These are phyloP conservation scores for Plenodomus lindquistii DNA, from an alignment of 2,329 filamentous ascomycete species.

Conservation along the genomic window DNA sequence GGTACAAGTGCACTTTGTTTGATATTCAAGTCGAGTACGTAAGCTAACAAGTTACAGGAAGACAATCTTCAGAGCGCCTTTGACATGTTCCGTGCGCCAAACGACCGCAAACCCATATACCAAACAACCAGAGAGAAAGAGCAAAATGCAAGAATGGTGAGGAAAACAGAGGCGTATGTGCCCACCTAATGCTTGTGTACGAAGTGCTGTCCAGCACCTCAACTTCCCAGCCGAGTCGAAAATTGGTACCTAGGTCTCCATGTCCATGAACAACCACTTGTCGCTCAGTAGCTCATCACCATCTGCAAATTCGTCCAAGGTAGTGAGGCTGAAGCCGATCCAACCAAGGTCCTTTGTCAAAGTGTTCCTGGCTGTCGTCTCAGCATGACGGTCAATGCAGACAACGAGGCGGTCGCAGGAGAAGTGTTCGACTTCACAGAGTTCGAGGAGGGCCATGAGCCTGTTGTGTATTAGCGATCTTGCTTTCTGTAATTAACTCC, in stretches of 20 bases:
- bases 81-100: too few species aligned
- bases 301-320: constrained; percentile 74
- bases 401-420: constrained; percentile 77
- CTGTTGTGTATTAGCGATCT: constrained; percentile 22
- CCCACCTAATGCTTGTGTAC: not conserved
- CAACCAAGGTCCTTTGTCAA: constrained; percentile 84
- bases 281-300: constrained; percentile 66
- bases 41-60: too few species aligned
- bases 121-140: not conserved
- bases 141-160: not conserved
- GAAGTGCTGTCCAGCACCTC: not conserved
- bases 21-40: too few species aligned
- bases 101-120: too few species aligned
- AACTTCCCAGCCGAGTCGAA: not conserved
- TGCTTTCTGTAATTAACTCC: not conserved
- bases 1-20: too few species aligned
- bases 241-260: constrained; percentile 67
- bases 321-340: constrained; percentile 87
- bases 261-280: constrained; percentile 83
- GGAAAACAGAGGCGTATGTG: not conserved
- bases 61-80: too few species aligned
- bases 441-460: constrained; percentile 85
- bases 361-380: constrained; percentile 64
- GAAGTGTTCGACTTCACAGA: constrained; percentile 73
- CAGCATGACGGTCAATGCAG: constrained; percentile 74